phyloP scores from a whole-genome alignment of 441 rosid species.

The Erodium texanum region DNA sequence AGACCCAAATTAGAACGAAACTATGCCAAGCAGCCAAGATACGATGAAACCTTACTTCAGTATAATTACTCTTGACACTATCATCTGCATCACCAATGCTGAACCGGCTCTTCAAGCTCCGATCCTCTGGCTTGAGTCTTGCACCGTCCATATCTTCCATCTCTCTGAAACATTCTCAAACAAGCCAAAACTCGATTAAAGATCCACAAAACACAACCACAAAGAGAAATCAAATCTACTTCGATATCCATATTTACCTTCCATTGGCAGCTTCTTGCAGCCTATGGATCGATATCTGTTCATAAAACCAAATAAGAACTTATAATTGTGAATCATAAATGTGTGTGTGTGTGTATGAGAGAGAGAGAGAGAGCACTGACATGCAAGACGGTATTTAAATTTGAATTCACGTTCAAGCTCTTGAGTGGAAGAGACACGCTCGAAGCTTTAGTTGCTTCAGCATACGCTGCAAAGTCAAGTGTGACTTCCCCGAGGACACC shows the following conservation, averaged over 20 bases:
- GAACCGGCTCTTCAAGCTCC: conserved; percentile 46
- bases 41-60: conserved; percentile 34
- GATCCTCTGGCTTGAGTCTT: conserved; percentile 30
- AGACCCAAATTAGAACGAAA: too few relatives aligned
- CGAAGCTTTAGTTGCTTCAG: conserved; percentile 48
- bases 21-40: too few relatives aligned
- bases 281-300: conserved; percentile 67
- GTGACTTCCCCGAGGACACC: conserved; percentile 59
- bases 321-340: too few relatives aligned
- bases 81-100: conserved; percentile 38
- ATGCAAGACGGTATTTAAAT: conserved; percentile 54
- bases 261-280: conserved; percentile 41
- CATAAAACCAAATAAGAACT: conserved; percentile 14
- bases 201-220: conserved; percentile 13
- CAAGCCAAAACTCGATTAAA: conserved; percentile 17
- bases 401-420: conserved; percentile 35
- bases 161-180: conserved; percentile 38
- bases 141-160: conserved; percentile 41
- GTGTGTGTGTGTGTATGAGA: too few relatives aligned
- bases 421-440: conserved; percentile 58
- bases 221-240: neutral
- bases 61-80: conserved; percentile 27
- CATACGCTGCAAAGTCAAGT: conserved; percentile 65
- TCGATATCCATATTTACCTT: conserved; percentile 37
- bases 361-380: conserved; percentile 35